Conservation (phyloP, 2,329 filamentous ascomycete species). For the Orbilia oligospora region DNA sequence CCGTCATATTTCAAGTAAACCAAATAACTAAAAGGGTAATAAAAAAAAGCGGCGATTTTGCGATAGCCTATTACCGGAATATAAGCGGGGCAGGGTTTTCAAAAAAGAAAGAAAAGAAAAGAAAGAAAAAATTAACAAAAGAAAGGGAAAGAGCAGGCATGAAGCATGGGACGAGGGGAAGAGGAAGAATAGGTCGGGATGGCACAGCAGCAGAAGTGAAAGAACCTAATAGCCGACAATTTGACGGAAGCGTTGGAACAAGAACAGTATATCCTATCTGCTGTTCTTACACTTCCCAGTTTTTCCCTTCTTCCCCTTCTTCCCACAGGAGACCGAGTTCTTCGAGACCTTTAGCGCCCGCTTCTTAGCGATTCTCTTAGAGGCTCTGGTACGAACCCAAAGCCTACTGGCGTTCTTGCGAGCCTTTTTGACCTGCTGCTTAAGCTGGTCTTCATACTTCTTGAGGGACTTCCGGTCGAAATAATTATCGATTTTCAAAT, state of each 20-base stretch:
- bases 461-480: constrained; percentile 33
- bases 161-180: constrained; percentile 4
- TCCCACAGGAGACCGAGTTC: constrained; percentile 16
- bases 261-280: constrained; percentile 50
- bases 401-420: constrained; percentile 50
- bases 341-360: constrained; percentile 28
- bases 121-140: not conserved
- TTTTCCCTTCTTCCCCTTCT: constrained; percentile 54
- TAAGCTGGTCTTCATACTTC: constrained; percentile 38
- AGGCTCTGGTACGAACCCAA: constrained; percentile 27
- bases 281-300: constrained; percentile 60
- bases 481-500: constrained; percentile 56
- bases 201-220: constrained; percentile 15
- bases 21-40: constrained; percentile 22
- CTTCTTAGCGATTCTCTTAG: constrained; percentile 45
- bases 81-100: constrained; percentile 10
- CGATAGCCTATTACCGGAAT: constrained; percentile 6
- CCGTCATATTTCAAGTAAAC: constrained; percentile 44
- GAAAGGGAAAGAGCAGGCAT: constrained; percentile 20
- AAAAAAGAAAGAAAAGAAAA: constrained; percentile 18
- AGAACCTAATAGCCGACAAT: constrained; percentile 22
- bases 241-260: constrained; percentile 40
- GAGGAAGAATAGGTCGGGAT: constrained; percentile 23
- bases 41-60: constrained; percentile 14
- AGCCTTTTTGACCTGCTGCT: constrained; percentile 50